Percentiles rank a stretch among this genome's conserved stretches.
Conservation (phyloP, 1,284 basidiomycete genomes). For the Boletellus deceptivus region DNA sequence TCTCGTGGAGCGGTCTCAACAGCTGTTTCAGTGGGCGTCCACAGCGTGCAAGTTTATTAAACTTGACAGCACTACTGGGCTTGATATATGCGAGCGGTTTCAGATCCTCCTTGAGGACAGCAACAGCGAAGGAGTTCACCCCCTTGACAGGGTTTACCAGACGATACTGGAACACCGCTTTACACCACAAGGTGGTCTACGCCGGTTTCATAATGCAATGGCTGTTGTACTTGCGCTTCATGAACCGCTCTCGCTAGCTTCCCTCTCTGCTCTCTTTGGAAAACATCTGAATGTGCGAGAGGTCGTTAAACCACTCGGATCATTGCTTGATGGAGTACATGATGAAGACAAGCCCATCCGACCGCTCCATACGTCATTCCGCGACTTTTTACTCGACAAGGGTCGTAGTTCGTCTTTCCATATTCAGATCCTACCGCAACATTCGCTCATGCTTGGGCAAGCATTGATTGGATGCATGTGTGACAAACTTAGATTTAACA, state of each 20-base stretch:
- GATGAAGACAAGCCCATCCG: background rate
- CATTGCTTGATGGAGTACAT: background rate
- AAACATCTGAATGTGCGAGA: background rate
- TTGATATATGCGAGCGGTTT: background rate
- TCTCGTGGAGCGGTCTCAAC: background rate
- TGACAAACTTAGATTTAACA: background rate
- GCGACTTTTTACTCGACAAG: background rate
- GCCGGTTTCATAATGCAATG: background rate
- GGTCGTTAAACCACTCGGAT: background rate
- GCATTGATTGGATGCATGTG: background rate
- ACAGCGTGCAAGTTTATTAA: slow-evolving; percentile 7
- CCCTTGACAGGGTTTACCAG: background rate
- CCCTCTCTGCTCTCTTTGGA: background rate
- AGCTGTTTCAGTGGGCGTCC: slow-evolving; percentile 9
- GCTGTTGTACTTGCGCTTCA: background rate
- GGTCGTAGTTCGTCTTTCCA: background rate
- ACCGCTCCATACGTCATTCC: background rate
- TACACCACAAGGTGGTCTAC: background rate
- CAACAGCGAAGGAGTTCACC: background rate
- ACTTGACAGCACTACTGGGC: background rate
- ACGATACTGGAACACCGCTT: background rate
- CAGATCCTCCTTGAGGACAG: background rate
- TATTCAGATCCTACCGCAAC: background rate
- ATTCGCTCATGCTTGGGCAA: background rate
- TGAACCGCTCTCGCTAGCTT: background rate